Evolutionary conservation across 2,329 filamentous ascomycete species (phyloP).

Genomic region (Penicillium sp.): DNA sequence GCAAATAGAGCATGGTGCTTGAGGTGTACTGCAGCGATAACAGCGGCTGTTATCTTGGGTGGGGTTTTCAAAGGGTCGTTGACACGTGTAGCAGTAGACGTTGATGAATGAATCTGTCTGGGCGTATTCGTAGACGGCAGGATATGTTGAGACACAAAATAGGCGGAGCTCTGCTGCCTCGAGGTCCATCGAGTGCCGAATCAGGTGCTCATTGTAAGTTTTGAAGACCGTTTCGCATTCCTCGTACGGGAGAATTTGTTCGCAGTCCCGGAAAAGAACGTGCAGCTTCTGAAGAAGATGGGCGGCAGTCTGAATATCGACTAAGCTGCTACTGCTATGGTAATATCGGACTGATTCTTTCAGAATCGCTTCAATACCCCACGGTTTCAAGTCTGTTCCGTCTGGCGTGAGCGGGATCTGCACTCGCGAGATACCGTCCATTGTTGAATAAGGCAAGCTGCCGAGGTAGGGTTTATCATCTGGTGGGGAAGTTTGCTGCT

Average conservation of each 20-base stretch:
- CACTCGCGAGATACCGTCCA: constrained; percentile 24
- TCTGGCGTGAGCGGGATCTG: constrained; percentile 35
- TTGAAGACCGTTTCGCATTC: constrained; percentile 57
- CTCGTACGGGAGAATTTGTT: constrained; percentile 39
- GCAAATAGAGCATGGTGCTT: constrained; percentile 43
- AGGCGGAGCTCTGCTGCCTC: constrained; percentile 57
- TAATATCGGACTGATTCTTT: constrained; percentile 43
- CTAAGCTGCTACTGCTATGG: constrained; percentile 34
- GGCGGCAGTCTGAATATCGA: constrained; percentile 42
- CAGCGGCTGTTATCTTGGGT: constrained; percentile 50
- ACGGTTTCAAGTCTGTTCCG: constrained; percentile 35
- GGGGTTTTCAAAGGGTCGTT: constrained; percentile 54
- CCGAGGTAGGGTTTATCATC: neutral
- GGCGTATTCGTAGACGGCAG: constrained; percentile 57
- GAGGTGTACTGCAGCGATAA: constrained; percentile 47
- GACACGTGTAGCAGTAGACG: constrained; percentile 56
- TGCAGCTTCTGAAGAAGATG: constrained; percentile 44
- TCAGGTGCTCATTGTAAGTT: constrained; percentile 57
- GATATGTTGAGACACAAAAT: constrained; percentile 54
- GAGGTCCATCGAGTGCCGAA: constrained; percentile 44
- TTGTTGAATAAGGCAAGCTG: constrained; percentile 3
- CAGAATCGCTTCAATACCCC: constrained; percentile 40
- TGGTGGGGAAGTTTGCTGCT: constrained; percentile 6
- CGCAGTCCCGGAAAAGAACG: constrained; percentile 37
- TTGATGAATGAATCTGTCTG: constrained; percentile 55